Evolutionary conservation across 306 rosid species (phyloP), one percentile per base, ranked within the genome.

Genomic region (Quercus bicolor): DNA sequence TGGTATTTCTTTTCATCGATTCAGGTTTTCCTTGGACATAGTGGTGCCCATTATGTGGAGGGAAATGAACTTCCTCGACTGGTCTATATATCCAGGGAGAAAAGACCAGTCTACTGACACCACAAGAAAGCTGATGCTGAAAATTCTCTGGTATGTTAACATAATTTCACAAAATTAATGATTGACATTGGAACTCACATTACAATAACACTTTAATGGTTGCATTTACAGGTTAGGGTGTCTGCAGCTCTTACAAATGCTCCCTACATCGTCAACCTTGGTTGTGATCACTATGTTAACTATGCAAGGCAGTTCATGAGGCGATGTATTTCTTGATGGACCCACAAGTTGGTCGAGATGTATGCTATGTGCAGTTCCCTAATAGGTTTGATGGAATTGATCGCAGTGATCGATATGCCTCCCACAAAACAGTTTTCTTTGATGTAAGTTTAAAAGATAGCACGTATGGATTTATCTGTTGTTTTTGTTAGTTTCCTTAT

Each of bases 81-180:
- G 28, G 28, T 26, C 28, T 26, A 26, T 26, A 26, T 26, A 26
- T 26, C 28, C 28, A 26, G 28, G 28, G 28, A 2, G 28, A 26
- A 26, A 26, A 2, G 28, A 26, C 28, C 28, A 79, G 98, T 61
- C 70, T 29, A 59, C 85, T 93, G 86, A 66, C 98, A 95, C 83
- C 98, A 95, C 96, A 95, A 95, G 90, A 95, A 95, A 88, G 99
- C 99, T 23, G 99, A 98, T 79, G 99, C 99, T 75, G 98, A 95
- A 88, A 95, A 95, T 88, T 98, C 99, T 55, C 79, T 95, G 96
- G n/a, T n/a, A n/a, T n/a, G n/a, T n/a, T n/a, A 97, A 26, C 26
- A 56, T 56, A 70, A 48, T 69, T 79, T 23, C 21, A 60, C 76
- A 74, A 51, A 62, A 70, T n/a, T 68, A 54, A 18, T 61, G 62